Evolutionary conservation across 768 basidiomycete genomes (phyloP), one percentile per base, ranked within the genome.

Genomic region (Boletus pseudo-olivaceus): DNA sequence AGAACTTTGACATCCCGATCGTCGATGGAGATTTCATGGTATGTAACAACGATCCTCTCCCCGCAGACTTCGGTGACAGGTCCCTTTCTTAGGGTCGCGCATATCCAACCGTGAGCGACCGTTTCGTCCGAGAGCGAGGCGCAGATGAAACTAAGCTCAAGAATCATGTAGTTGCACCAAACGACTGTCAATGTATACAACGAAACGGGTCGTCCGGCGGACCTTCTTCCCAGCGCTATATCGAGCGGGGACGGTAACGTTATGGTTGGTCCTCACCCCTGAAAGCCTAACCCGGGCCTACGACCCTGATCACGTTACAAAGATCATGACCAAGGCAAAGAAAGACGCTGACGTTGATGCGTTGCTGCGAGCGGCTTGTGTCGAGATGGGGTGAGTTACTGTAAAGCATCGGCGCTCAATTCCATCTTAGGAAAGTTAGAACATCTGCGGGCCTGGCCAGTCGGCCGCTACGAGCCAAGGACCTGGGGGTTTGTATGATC

Each of bases 11-110:
- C 47, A 66, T 78, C 41, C 76, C 76, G 48, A 70, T 73, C 38
- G 64, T 78, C 46, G 75, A 76, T 61, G 77, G 73, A 5, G 76
- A 79, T 64, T 70, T 77, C 39, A 78, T 79, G 77, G 70, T 67
- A 40, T 39, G 66, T 51, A 19, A 23, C 45, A 29, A 38, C 5
- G 44, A 39, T 57, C 19, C 33, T 14, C 34, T 43, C 17, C 45
- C 50, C n/a, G 47, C 20, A 33, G 10, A 30, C 39, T 9, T 56
- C 26, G 46, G 37, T 58, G 30, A 54, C 53, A 43, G 45, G 17
- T 33, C 29, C 32, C 43, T 20, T 38, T 44, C 23, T 19, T 52
- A 72, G 69, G 78, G 76, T 32, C 73, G 78, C 40, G 60, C 72
- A 34, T 70, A 69, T 57, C 72, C 67, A 7, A 67, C 59, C 49